These are phyloP conservation scores for Aspergillus piperis DNA, from an alignment of 2,329 filamentous ascomycete genomes.

Conservation along the genomic window DNA sequence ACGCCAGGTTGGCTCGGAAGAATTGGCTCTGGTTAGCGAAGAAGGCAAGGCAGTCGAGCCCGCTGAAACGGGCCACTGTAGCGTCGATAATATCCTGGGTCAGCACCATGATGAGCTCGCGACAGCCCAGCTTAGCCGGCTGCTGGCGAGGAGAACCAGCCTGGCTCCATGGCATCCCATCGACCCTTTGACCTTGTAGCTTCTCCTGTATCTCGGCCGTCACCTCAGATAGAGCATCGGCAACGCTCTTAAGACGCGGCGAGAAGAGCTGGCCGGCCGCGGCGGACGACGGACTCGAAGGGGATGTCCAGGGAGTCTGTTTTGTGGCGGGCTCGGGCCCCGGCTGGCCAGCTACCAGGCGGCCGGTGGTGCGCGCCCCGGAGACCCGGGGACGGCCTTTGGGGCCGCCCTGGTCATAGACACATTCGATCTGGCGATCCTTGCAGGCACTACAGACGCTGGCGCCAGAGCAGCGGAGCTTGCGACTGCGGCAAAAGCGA, in stretches of 20 bases:
- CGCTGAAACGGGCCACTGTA: not conserved
- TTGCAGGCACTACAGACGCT: conserved; percentile 1
- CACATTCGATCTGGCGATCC: conserved; percentile 1
- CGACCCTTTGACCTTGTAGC: not conserved
- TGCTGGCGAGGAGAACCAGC: not conserved
- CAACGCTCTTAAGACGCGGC: not conserved
- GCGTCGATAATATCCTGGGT: not conserved
- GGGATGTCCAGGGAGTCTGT: not conserved
- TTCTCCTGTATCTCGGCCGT: not conserved
- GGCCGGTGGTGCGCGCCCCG: not conserved
- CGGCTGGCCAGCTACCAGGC: not conserved
- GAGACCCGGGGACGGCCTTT: not conserved
- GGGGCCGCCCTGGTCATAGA: not conserved
- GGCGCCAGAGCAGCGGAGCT: not conserved
- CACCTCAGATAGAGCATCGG: not conserved
- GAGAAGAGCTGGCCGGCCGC: not conserved
- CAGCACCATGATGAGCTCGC: not conserved
- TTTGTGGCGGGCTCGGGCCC: not conserved
- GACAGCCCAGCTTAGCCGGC: not conserved
- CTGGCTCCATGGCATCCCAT: not conserved
- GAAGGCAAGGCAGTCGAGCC: not conserved
- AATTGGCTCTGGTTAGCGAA: not conserved
- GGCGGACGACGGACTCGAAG: not conserved
- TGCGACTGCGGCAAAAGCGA: conserved; percentile 2
- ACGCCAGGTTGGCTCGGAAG: not conserved